A percentile compares a stretch with the other conserved stretches of the same genome.
These are phyloP conservation scores for Hermanozyma aechmeae DNA, from an alignment of 805 yeast species.

Conservation along the genomic window DNA sequence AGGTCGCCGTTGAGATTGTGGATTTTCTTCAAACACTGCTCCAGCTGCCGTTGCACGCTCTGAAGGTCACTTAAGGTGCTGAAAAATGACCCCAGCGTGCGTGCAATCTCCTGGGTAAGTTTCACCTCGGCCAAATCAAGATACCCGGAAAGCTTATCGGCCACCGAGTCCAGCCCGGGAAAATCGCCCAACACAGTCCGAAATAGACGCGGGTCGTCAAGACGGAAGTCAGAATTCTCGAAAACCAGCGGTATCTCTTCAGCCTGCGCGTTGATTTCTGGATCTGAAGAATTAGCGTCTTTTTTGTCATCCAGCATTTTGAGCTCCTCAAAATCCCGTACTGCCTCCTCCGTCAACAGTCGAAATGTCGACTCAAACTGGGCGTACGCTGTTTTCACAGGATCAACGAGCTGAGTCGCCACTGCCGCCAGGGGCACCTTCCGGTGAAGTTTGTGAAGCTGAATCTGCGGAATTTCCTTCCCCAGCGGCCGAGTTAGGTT, in stretches of 20 bases:
- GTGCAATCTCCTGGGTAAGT: constrained; percentile 72
- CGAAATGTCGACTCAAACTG: constrained; percentile 30
- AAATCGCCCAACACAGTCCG: constrained; percentile 57
- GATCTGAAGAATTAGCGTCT: constrained; percentile 3
- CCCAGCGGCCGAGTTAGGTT: constrained; percentile 61
- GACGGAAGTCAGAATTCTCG: constrained; percentile 56
- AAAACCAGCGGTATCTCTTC: constrained; percentile 56
- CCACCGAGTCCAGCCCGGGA: constrained; percentile 11
- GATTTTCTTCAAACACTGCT: constrained; percentile 39
- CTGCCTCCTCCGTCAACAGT: constrained; percentile 26
- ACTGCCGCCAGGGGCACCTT: constrained; percentile 17
- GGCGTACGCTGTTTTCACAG: constrained; percentile 18
- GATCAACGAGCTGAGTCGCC: constrained; percentile 9
- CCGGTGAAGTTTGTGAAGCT: constrained; percentile 28
- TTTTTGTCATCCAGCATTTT: constrained; percentile 8
- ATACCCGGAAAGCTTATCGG: constrained; percentile 58
- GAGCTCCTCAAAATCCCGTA: constrained; percentile 20
- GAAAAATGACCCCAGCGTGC: constrained; percentile 78
- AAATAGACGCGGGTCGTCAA: constrained; percentile 85
- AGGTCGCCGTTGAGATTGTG: constrained; percentile 38
- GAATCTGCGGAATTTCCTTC: constrained; percentile 78
- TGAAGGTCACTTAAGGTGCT: constrained; percentile 74
- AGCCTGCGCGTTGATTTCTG: constrained; percentile 1
- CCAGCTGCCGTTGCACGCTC: constrained; percentile 47
- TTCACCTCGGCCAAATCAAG: constrained; percentile 79